A percentile compares a stretch with the other conserved stretches of the same genome.
phyloP scores from a whole-genome alignment of 306 rosid species.

The Morella rubra region DNA sequence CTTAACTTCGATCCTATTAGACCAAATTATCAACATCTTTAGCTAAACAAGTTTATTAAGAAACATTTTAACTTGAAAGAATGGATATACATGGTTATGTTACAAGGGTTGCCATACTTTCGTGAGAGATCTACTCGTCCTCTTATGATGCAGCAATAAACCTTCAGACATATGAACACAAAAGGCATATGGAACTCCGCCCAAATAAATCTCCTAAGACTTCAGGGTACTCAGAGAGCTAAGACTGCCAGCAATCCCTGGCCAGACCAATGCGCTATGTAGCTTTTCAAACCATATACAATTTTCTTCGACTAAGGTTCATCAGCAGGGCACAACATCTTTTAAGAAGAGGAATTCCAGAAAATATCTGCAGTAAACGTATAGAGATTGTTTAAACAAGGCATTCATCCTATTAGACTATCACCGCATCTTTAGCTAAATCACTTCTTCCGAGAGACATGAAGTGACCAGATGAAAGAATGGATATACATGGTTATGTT shows the following conservation, averaged over 20 bases:
- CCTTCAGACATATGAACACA: constrained; percentile 22
- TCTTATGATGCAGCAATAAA: neutral
- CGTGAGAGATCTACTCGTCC: too few relatives aligned
- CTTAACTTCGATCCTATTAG: too few relatives aligned
- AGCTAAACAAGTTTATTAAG: neutral
- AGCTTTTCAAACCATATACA: neutral
- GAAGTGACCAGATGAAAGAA: neutral
- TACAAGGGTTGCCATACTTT: constrained; percentile 5
- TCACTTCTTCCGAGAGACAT: neutral
- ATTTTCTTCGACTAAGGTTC: neutral
- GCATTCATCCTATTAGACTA: too few relatives aligned
- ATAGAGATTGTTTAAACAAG: neutral
- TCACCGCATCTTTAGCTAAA: too few relatives aligned
- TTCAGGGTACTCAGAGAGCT: constrained; percentile 43
- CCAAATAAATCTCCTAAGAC: constrained; percentile 35
- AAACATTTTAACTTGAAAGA: neutral
- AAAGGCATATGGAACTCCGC: constrained; percentile 22
- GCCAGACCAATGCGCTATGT: constrained; percentile 26
- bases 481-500: neutral
- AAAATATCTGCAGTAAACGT: neutral
- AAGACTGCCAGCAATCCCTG: constrained; percentile 61
- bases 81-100: neutral
- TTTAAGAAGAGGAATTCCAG: neutral
- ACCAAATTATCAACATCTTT: too few relatives aligned
- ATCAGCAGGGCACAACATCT: too few relatives aligned